These are phyloP conservation scores for Salvia rosmarinus DNA, from an alignment of 257 asterid species.

Conservation along the genomic window DNA sequence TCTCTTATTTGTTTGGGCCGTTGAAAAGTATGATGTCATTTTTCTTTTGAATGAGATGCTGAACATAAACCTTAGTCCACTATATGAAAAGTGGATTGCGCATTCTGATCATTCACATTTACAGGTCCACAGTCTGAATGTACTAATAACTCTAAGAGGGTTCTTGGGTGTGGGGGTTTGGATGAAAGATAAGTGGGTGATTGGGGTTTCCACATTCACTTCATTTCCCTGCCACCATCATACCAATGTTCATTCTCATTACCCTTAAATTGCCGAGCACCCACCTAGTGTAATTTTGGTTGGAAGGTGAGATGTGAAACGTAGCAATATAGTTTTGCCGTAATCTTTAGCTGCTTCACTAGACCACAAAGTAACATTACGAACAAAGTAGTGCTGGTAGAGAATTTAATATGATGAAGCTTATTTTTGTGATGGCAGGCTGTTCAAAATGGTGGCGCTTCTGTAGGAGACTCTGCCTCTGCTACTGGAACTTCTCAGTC, in stretches of 20 bases:
- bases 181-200: neutral
- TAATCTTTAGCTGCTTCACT: too few species aligned
- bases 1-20: too few species aligned
- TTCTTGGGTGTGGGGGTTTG: neutral
- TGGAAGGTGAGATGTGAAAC: constrained; percentile 5
- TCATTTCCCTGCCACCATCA: neutral
- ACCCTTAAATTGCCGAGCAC: too few species aligned
- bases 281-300: neutral
- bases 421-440: constrained; percentile 47
- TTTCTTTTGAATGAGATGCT: constrained; percentile 9
- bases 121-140: constrained; percentile 13
- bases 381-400: neutral
- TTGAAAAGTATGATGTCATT: neutral
- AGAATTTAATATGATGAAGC: constrained; percentile 1
- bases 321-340: neutral
- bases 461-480: constrained; percentile 47
- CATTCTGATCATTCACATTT: constrained; percentile 5
- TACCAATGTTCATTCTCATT: neutral
- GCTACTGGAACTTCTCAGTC: constrained; percentile 48
- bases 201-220: neutral
- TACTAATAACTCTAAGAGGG: neutral
- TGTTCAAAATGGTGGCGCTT: constrained; percentile 50
- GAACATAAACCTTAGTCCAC: neutral
- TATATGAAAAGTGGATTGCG: neutral
- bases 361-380: too few species aligned